These are phyloP conservation scores for Teunomyces tritomae DNA, from an alignment of 805 yeast genomes.

Conservation along the genomic window DNA sequence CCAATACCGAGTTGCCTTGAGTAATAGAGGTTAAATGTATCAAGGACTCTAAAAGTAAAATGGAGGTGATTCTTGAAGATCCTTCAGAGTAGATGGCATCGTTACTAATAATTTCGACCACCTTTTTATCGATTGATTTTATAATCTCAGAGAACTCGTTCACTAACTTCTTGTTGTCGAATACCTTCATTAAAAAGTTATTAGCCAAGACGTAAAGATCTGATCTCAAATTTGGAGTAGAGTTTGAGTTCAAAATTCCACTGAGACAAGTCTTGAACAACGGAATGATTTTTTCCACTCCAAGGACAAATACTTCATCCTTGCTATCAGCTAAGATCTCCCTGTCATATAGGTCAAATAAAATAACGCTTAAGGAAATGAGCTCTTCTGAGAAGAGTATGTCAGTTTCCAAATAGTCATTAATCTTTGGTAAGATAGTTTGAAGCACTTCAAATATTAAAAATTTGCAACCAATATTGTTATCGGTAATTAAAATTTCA, in stretches of 20 bases:
- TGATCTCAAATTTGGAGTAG: constrained; percentile 67
- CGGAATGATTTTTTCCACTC: constrained; percentile 56
- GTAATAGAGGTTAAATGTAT: constrained; percentile 53
- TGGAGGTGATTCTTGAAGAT: constrained; percentile 67
- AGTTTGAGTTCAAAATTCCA: constrained; percentile 68
- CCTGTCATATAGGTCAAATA: constrained; percentile 59
- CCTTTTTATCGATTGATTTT: constrained; percentile 54
- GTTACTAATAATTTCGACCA: constrained; percentile 64
- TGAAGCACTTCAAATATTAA: constrained; percentile 79
- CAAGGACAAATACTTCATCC: constrained; percentile 19
- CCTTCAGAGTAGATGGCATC: constrained; percentile 84
- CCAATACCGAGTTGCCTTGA: constrained; percentile 52
- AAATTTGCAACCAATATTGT: constrained; percentile 45
- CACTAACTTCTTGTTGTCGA: constrained; percentile 39
- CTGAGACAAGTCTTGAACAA: constrained; percentile 70
- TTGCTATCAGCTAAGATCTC: constrained; percentile 16
- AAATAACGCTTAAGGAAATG: constrained; percentile 68
- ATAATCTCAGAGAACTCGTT: constrained; percentile 53
- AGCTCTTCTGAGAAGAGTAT: constrained; percentile 69
- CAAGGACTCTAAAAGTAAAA: constrained; percentile 69
- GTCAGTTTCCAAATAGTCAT: constrained; percentile 68
- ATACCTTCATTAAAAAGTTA: constrained; percentile 56
- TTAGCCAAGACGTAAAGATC: constrained; percentile 76
- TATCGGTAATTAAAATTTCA: constrained; percentile 68
- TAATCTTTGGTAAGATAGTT: constrained; percentile 69